Evolutionary conservation across 108 stramenopile species (phyloP).

Genomic region (Discostella stelligeroides): DNA sequence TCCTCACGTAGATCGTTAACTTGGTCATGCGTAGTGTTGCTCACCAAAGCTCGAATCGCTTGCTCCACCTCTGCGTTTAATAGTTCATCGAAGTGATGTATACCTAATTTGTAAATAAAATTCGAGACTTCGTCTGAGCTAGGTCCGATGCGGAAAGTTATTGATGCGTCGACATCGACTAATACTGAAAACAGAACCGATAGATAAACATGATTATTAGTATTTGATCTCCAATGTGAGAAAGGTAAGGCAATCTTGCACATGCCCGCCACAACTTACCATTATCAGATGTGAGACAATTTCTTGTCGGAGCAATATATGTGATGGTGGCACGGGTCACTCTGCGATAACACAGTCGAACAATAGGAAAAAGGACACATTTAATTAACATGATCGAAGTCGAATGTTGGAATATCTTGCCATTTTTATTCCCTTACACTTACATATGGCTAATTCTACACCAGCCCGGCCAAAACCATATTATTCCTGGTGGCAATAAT

Average conservation of each 20-base stretch:
- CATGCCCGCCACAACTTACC: too few species aligned
- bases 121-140: conserved; percentile 31
- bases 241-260: too few species aligned
- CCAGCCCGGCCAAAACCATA: conserved; percentile 46
- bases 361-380: not conserved
- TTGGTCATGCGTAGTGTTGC: conserved; percentile 55
- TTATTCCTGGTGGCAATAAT: conserved; percentile 24
- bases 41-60: conserved; percentile 55
- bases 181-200: conserved; percentile 20
- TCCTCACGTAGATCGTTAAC: conserved; percentile 56
- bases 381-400: too few species aligned
- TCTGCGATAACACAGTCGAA: conserved; percentile 1
- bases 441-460: conserved; percentile 44
- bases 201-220: not conserved
- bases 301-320: conserved; percentile 32
- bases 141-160: conserved; percentile 44
- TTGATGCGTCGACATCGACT: conserved; percentile 39
- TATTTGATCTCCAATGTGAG: not conserved
- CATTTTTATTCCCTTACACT: too few species aligned
- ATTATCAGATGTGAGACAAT: conserved; percentile 46
- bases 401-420: too few species aligned
- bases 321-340: conserved; percentile 6
- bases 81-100: conserved; percentile 55
- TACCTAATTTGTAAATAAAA: conserved; percentile 63
- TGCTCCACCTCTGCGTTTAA: conserved; percentile 55